Percentiles rank a stretch among this genome's conserved stretches.
phyloP scores from a whole-genome alignment of 2,329 filamentous ascomycete species.

The Diplodia corticola region DNA sequence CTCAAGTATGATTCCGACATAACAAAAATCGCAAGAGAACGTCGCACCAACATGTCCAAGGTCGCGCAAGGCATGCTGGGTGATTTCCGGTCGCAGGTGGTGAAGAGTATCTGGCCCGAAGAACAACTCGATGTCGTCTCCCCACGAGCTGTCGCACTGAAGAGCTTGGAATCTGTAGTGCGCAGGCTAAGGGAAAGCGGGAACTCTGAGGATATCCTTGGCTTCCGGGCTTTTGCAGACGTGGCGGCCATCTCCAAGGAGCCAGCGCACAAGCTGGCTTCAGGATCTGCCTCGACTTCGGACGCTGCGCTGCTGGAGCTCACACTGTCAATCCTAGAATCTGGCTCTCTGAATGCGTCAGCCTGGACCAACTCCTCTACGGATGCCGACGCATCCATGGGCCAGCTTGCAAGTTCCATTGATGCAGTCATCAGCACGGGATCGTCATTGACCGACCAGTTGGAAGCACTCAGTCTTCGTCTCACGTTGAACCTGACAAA shows the following conservation, averaged over 20 bases:
- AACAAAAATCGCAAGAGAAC: conserved; percentile 61
- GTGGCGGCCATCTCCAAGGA: conserved; percentile 47
- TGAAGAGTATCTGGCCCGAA: conserved; percentile 61
- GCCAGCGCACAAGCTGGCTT: neutral
- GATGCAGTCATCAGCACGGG: conserved; percentile 9
- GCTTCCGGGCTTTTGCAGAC: conserved; percentile 33
- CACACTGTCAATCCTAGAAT: conserved; percentile 56
- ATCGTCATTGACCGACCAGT: neutral
- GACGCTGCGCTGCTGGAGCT: conserved; percentile 39
- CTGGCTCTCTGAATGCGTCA: conserved; percentile 26
- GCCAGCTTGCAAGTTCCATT: conserved; percentile 35
- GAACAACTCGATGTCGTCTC: conserved; percentile 55
- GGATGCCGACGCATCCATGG: conserved; percentile 45
- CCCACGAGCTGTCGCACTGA: conserved; percentile 64
- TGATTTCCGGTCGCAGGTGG: conserved; percentile 56
- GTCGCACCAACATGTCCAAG: conserved; percentile 68
- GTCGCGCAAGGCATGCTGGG: conserved; percentile 59
- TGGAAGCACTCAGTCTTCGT: conserved; percentile 53
- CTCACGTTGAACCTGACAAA: conserved; percentile 86
- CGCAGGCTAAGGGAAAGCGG: conserved; percentile 53
- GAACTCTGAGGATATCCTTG: conserved; percentile 52
- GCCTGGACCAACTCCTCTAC: conserved; percentile 26
- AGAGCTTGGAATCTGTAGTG: conserved; percentile 61
- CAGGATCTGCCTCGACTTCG: conserved; percentile 20
- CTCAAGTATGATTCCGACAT: conserved; percentile 59